Base-by-base conservation (phyloP, 805 yeast genomes). In the Wickerhamomyces queroliae region DNA sequence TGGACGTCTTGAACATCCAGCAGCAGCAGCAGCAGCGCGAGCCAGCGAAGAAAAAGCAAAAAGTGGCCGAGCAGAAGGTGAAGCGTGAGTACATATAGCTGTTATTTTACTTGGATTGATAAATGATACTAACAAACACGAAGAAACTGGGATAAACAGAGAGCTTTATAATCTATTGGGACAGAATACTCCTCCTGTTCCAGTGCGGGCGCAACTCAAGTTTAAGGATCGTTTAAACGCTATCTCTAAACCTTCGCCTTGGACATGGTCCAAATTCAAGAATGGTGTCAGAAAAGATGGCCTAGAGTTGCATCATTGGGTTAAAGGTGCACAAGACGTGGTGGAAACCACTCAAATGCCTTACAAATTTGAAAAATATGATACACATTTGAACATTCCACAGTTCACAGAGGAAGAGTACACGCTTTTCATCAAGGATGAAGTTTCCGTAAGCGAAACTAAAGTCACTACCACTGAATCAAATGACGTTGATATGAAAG, bases 131-230 rank as follows among this genome's bases (percentile, higher is more conserved):
- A 24, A 25, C 21, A 33, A 23, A 23, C 7, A 16, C 58, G 18
- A 49, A 35, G 59, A 70, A 33, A 67, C 79, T 2, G 95, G 95
- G 20, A 83, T 91, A 77, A 90, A 86, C 46, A 74, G 98, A 49
- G 99, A 93, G 58, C 67, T 93, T 39, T 90, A 83, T 61, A 84
- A 83, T 47, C 70, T 95, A 38, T 67, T 93, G 30, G 99, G 99
- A 5, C 90, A 93, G 29, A 88, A 88, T 59, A 79, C 95, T 2
- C 96, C 99, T 1, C 90, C 98, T 0, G 76, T 74, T 7, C 73
- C 72, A n/a, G 74, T 73, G n/a, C 68, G 69, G 37, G 67, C 66
- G 38, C 61, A 64, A n/a, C 64, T 56, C 21, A 63, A 77, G 46
- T 80, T 80, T 54, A 83, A 81, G 46, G 86, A 80, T 43, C 73